A percentile compares a stretch with the other conserved stretches of the same genome.
Evolutionary conservation across 2,329 filamentous ascomycete species (phyloP).

Genomic region (Fusarium sp.): DNA sequence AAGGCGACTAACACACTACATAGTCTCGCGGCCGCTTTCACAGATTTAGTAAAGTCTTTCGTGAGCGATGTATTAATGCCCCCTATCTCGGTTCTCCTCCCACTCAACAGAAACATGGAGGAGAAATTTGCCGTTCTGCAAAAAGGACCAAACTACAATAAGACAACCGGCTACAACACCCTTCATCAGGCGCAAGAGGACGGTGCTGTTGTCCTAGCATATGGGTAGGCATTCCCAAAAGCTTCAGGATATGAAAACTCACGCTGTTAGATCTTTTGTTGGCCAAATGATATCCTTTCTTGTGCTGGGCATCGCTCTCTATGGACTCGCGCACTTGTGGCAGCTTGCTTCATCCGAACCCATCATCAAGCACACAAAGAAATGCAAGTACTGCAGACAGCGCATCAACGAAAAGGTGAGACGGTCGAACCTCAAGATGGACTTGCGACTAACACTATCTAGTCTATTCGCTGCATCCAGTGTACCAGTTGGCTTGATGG

Average conservation of each 20-base stretch:
- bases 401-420: slow-evolving; percentile 69
- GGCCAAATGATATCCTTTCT: slow-evolving; percentile 73
- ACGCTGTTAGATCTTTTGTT: slow-evolving; percentile 61
- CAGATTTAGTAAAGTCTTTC: slow-evolving; percentile 75
- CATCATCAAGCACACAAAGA: slow-evolving; percentile 75
- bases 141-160: slow-evolving; percentile 62
- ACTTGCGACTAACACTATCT: slow-evolving; percentile 3
- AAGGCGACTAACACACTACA: slow-evolving; percentile 7
- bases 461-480: slow-evolving; percentile 58
- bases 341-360: slow-evolving; percentile 69
- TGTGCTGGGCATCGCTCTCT: slow-evolving; percentile 71
- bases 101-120: slow-evolving; percentile 75
- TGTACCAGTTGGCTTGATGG: slow-evolving; percentile 64
- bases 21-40: slow-evolving; percentile 76
- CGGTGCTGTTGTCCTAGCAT: slow-evolving; percentile 76
- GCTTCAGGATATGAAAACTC: not conserved
- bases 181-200: slow-evolving; percentile 74
- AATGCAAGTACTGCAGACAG: slow-evolving; percentile 74
- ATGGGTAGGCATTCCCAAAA: slow-evolving; percentile 60
- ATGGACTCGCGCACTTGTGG: slow-evolving; percentile 70
- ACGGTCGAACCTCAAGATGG: not conserved
- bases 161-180: slow-evolving; percentile 72
- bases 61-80: slow-evolving; percentile 77
- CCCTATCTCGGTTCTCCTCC: slow-evolving; percentile 73
- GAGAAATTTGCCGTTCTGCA: slow-evolving; percentile 77